Conservation (phyloP, 2,329 filamentous ascomycete species). For the Apiospora phragmitis region DNA sequence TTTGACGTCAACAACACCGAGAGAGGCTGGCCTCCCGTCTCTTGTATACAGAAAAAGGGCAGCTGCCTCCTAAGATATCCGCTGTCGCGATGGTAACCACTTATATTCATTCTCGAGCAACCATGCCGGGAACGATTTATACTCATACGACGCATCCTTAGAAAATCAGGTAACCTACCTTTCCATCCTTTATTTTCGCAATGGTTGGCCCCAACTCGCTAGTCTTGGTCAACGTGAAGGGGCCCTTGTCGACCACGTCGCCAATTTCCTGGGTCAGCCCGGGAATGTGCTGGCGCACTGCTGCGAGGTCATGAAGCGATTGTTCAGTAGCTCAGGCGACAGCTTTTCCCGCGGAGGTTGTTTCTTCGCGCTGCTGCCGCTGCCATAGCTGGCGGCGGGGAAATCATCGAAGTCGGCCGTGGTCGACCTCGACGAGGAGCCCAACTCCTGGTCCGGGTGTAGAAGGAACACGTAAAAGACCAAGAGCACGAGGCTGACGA, state of each 20-base stretch:
- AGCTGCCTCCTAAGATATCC: neutral
- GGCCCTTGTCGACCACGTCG: constrained; percentile 42
- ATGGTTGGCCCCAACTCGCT: constrained; percentile 41
- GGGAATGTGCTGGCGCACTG: constrained; percentile 48
- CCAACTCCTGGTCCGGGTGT: neutral
- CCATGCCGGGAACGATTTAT: neutral
- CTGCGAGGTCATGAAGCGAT: constrained; percentile 40
- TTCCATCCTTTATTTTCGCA: constrained; percentile 42
- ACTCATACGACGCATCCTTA: too few relatives aligned
- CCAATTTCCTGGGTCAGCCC: constrained; percentile 48
- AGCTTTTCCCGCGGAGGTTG: neutral
- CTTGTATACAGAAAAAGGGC: too few relatives aligned
- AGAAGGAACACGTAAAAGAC: neutral
- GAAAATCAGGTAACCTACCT: constrained; percentile 27
- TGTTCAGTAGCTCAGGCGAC: constrained; percentile 27
- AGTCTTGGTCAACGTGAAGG: constrained; percentile 38
- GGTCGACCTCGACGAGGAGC: neutral
- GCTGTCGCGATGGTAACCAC: neutral
- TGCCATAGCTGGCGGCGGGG: neutral
- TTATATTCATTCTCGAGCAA: neutral
- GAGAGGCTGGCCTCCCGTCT: neutral
- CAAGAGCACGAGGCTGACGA: neutral
- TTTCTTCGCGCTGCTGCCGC: neutral
- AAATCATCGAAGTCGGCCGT: neutral
- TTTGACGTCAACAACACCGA: neutral